These are phyloP conservation scores for Boletus nobilissimus DNA, from an alignment of 1,284 basidiomycete species.

Conservation along the genomic window DNA sequence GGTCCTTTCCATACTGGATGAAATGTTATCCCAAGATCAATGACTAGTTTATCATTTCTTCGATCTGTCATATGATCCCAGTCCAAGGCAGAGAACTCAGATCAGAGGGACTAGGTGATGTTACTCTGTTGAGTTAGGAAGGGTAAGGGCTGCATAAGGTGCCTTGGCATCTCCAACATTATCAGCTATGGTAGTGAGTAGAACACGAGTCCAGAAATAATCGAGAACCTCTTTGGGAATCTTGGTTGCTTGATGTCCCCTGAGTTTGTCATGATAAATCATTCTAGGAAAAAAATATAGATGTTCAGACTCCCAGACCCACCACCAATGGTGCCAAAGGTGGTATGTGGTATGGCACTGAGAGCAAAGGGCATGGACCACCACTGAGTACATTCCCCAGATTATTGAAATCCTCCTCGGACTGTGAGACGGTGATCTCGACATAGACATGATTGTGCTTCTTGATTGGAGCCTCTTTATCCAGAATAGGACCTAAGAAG, in stretches of 20 bases:
- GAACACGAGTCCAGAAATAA: slow-evolving; percentile 22
- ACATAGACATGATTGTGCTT: background rate
- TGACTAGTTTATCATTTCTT: background rate
- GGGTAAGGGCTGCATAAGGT: background rate
- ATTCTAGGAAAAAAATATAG: slow-evolving; percentile 35
- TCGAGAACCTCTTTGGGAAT: slow-evolving; percentile 16
- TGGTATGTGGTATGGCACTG: background rate
- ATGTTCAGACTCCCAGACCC: background rate
- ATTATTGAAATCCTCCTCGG: background rate
- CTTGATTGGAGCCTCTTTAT: background rate
- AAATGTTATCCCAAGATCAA: background rate
- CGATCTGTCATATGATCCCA: slow-evolving; percentile 25
- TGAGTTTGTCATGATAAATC: slow-evolving; percentile 23
- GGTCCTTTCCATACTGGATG: background rate
- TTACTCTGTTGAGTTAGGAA: no score
- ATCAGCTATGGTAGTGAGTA: slow-evolving; percentile 19
- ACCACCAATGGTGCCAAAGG: background rate
- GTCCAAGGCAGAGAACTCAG: background rate
- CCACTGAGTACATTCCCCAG: no score
- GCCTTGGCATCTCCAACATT: background rate
- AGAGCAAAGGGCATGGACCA: background rate
- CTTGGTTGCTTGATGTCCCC: background rate
- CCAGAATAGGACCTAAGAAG: background rate
- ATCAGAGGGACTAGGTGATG: no score
- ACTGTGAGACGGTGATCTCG: background rate